These are phyloP conservation scores for Pleurotus giganteus DNA, from an alignment of 768 basidiomycete genomes.

Conservation along the genomic window DNA sequence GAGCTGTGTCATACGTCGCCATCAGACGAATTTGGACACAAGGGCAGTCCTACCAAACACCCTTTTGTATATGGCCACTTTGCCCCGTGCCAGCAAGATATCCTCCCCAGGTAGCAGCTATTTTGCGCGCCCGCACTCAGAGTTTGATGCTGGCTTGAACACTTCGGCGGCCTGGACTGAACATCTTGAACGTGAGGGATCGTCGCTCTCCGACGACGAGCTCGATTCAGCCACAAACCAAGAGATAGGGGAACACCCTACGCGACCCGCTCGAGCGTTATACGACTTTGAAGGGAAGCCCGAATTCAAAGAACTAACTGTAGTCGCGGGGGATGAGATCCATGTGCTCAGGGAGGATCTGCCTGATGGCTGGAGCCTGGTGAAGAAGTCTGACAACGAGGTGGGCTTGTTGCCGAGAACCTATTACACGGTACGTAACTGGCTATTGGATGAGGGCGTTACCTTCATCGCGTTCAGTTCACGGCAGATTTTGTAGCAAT, in stretches of 20 bases:
- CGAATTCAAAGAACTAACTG: slow-evolving; percentile 69
- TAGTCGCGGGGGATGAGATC: slow-evolving; percentile 68
- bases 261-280: slow-evolving; percentile 61
- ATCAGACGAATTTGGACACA: slow-evolving; percentile 9
- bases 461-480: slow-evolving; percentile 39
- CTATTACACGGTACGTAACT: slow-evolving; percentile 65
- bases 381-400: slow-evolving; percentile 52
- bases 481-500: slow-evolving; percentile 54
- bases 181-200: slow-evolving; percentile 44
- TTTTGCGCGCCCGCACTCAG: slow-evolving; percentile 32
- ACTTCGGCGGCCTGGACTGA: slow-evolving; percentile 77
- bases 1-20: neutral
- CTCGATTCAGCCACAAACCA: slow-evolving; percentile 32
- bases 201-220: slow-evolving; percentile 58
- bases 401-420: slow-evolving; percentile 66
- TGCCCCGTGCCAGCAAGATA: slow-evolving; percentile 30
- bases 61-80: slow-evolving; percentile 29
- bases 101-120: slow-evolving; percentile 15
- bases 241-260: slow-evolving; percentile 23
- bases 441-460: neutral
- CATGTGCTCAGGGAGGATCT: slow-evolving; percentile 70
- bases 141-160: slow-evolving; percentile 79
- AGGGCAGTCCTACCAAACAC: neutral
- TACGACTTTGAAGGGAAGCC: slow-evolving; percentile 75
- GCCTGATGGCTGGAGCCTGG: slow-evolving; percentile 81